Evolutionary conservation across 164 flowering plant species (phyloP), one percentile per base, ranked within the genome.

Genomic region (Stephania yunnanensis): DNA sequence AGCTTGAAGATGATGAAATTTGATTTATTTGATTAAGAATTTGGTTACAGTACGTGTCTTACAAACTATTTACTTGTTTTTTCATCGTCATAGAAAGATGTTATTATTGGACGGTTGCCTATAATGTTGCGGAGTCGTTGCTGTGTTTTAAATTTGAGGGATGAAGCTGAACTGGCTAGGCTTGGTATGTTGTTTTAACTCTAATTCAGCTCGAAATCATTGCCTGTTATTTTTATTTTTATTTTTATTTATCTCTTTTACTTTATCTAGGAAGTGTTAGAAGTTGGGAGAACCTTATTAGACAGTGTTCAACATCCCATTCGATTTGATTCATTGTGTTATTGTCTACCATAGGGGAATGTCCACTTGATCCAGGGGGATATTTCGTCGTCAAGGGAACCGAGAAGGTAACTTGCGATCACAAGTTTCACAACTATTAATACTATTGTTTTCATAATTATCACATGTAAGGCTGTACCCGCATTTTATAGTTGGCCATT

Each of bases 361-460:
- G 99, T 81, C 98, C 98, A 45, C 97, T 91, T 73, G 98, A 94
- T 82, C 97, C 98, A 22, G 98, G 98, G 75, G 99, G 99, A 58
- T 96, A 92, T 82, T 94, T 96, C 79, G 63, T 96, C 55, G 85
- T 96, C 58, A 96, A 96, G 81, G 99, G 99, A 71, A 87, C 88
- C 11, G 99, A 96, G 84, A 96, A 94, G 99, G 97, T 94, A 73
- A 75, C 42, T 66, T 78, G 73, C 69, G 63, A 52, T 68, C 77
- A 63, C n/a, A n/a, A n/a, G n/a, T n/a, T n/a, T n/a, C n/a, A n/a
- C 29, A 19, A 13, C 7, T 22, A 8, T 3, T 8, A 48, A 48
- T 48, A 12, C 4, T 8, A 12, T 12, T 8, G 10, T 48, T 48
- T 48, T 48, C 13, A 48, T 48, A 48, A 36, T 48, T 48, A 8